Base-by-base conservation (phyloP, 2,329 filamentous ascomycete genomes). In the Aureobasidium namibiae region DNA sequence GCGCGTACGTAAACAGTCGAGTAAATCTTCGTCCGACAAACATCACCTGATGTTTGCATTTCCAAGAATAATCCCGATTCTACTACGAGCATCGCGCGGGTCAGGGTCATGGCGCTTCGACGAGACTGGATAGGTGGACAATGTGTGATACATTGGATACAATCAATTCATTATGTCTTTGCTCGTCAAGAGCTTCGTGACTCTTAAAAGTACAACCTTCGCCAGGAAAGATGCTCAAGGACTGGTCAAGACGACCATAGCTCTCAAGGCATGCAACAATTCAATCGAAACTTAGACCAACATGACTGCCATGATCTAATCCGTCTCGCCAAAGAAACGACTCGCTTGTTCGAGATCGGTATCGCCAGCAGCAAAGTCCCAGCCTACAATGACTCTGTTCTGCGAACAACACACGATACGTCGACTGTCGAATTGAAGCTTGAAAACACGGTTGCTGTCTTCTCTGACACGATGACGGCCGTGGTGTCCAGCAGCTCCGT, bases 331-430 rank as follows among this genome's bases (percentile, higher is more conserved):
- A 49, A 63, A 63, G 58, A 60, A 63, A 33, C 59, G 46, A 36
- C 57, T 62, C 14, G 62, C 65, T 64, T 67, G 63, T 59, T 70
- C 69, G 45, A 73, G 60, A 52, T 95, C 88, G 59, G 82, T 74
- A 64, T 99, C 92, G 4, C 84, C 87, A 65, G 91, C 90, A 61
- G 91, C 94, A 79, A 97, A 99, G 72, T 99, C 94, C 94, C 94
- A 99, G 0, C 92, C 94, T 0, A 97, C 90, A 68, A 99, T 97
- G 16, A 88, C 85, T 39, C 86, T 86, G 60, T 94, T 90, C 72
- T 97, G 92, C 64, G 89, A 94, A 70, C 92, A 96, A 75, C 92
- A 96, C 58, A 99, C 88, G 65, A 99, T 95, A 66, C 92, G 86
- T 23, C 91, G 83, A 0, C 91, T 89, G 70, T 99, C 94, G 66